Conservation (phyloP, 331 rosid genomes). For the Quercus tomentella region DNA sequence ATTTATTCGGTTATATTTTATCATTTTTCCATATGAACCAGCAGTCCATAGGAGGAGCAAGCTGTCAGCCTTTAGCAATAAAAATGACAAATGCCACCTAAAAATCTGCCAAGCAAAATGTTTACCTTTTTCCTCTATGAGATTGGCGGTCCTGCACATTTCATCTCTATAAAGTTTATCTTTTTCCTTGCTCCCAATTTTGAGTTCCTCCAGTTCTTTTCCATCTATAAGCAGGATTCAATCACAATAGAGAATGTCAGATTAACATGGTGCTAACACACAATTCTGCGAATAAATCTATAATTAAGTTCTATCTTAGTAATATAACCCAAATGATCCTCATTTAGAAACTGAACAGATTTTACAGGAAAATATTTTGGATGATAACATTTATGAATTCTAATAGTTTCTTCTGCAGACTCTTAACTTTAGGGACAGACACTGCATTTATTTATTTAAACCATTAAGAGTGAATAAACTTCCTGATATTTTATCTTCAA, state of each 20-base stretch:
- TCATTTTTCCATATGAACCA: not conserved
- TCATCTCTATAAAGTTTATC: slow-evolving; percentile 52
- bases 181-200: slow-evolving; percentile 36
- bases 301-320: not conserved
- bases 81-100: not conserved
- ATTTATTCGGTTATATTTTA: not conserved
- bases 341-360: not conserved
- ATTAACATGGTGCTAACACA: not conserved
- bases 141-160: slow-evolving; percentile 41
- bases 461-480: slow-evolving; percentile 38
- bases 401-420: not conserved
- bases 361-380: not conserved
- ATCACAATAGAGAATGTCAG: not conserved
- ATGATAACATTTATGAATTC: slow-evolving; percentile 43
- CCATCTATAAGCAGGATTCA: slow-evolving; percentile 48
- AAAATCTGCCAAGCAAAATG: not conserved
- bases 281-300: not conserved
- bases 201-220: slow-evolving; percentile 32
- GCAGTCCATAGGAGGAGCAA: not conserved
- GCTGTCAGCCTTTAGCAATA: not conserved
- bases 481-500: slow-evolving; percentile 64
- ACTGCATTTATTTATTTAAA: too few relatives aligned
- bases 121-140: slow-evolving; percentile 32
- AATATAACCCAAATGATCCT: not conserved
- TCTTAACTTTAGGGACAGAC: too few relatives aligned